Evolutionary conservation across 2,329 filamentous ascomycete species (phyloP), one percentile per base, ranked within the genome.

Genomic region (Scortechinia acanthostroma): DNA sequence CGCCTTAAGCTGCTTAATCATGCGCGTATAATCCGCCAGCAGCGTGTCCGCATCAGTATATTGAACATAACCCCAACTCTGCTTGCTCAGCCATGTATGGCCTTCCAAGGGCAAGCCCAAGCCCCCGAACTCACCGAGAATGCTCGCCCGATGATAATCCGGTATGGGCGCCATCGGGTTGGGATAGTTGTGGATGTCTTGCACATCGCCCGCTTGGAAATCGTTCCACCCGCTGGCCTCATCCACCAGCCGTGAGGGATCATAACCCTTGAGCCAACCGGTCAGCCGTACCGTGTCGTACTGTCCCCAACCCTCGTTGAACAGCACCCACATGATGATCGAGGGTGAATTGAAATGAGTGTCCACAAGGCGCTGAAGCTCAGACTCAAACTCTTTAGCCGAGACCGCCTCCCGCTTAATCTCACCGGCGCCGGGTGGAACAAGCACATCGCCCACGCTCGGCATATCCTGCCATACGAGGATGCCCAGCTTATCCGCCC

Each of bases 261-360:
- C 25, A 30, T 10, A n/a, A n/a, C 10, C 10, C n/a, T 30, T 10
- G n/a, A n/a, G 10, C 25, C 25, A 30, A 30, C n/a, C 25, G n/a
- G 25, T 30, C 10, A 30, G 10, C 10, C 25, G 25, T 10, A n/a
- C 25, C 10, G n/a, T n/a, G 25, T 72, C 67, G 0, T 76, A 70
- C 52, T 86, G 86, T 0, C 69, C 82, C 82, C 81, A 86, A 51
- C 69, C 72, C 58, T 74, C 35, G 17, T 40, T 40, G 35, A 40
- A 13, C 0, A 79, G 79, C 2, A 81, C 86, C 82, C 82, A 86
- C 0, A 76, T 75, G 4, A 86, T 68, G 20, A 86, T 64, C 4
- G 68, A 77, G 0, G 82, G 78, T 45, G 82, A 79, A 51, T 85
- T 86, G 49, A 84, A 76, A 52, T 83, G 81, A n/a, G n/a, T n/a